Evolutionary conservation across 768 basidiomycete species (phyloP), one percentile per base, ranked within the genome.

Genomic region (Phaeolepiota aurea): DNA sequence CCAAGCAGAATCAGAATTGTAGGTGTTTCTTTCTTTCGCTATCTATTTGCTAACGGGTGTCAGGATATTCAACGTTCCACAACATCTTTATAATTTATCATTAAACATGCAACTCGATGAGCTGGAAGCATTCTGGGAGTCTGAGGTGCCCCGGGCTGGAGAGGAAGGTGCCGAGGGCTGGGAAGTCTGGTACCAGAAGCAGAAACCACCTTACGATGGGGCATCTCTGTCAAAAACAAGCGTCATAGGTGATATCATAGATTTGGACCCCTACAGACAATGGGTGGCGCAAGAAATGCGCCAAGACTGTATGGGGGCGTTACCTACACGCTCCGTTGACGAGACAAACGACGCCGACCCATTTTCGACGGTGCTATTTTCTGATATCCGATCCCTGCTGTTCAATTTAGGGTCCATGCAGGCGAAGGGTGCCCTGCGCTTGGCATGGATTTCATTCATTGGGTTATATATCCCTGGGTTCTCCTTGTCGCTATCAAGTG

Each of bases 1-100:
- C 50, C 88, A 91, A 55, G 86, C 85, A 7, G 85, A 91, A 58
- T 76, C 81, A 12, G 88, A 90, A 61, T 50, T 89, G 87, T 90
- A 62, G 49, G 79, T 56, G 16, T 32, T 15, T 33, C n/a, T 15
- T 11, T n/a, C n/a, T 7, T 7, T n/a, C 7, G 7, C n/a, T 28
- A 7, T 7, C 25, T n/a, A 22, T 35, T 39, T 34, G 32, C 10
- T 19, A 19, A 20, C 41, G 10, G 18, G 35, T 21, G 30, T 47
- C 20, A 89, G 88, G 35, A 67, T 69, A 3, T 87, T 82, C 46
- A 63, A 73, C 44, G 41, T 66, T 16, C 85, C 86, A 0, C 56
- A 64, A 18, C 51, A 53, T n/a, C 51, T 83, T 1, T 50, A 52
- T 28, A 57, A 54, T 32, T 46, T 63, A 35, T 58, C 81, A 19